A percentile compares a stretch with the other conserved stretches of the same genome.
Conservation (phyloP, 2,329 filamentous ascomycete genomes). For the Colletotrichum sp. region DNA sequence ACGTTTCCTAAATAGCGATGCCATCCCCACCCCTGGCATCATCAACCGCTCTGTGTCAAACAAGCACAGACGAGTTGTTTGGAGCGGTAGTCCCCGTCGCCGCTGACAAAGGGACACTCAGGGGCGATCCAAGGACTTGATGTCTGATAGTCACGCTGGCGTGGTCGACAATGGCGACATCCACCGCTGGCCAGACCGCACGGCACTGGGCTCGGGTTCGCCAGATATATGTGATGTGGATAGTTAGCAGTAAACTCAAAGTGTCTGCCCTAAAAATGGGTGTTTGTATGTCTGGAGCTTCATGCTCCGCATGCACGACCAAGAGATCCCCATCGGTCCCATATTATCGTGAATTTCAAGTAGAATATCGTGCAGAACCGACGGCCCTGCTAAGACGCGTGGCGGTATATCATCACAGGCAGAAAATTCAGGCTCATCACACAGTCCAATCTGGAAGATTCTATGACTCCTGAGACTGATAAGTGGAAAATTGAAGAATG, state of each 20-base stretch:
- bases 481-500: background rate
- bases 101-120: background rate
- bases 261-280: background rate
- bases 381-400: background rate
- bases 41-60: constrained; percentile 4
- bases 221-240: background rate
- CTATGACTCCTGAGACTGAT: background rate
- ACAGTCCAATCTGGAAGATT: background rate
- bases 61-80: background rate
- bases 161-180: background rate
- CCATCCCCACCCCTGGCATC: background rate
- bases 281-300: background rate
- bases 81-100: background rate
- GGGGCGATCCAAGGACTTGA: background rate
- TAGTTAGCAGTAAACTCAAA: background rate
- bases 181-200: background rate
- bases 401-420: background rate
- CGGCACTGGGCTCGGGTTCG: background rate
- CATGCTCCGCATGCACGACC: background rate
- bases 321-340: background rate
- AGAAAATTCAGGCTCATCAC: background rate
- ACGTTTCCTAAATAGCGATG: background rate
- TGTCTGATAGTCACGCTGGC: background rate
- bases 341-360: background rate
- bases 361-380: background rate